Conservation (phyloP, 1,284 basidiomycete genomes). For the Trametes versicolor region DNA sequence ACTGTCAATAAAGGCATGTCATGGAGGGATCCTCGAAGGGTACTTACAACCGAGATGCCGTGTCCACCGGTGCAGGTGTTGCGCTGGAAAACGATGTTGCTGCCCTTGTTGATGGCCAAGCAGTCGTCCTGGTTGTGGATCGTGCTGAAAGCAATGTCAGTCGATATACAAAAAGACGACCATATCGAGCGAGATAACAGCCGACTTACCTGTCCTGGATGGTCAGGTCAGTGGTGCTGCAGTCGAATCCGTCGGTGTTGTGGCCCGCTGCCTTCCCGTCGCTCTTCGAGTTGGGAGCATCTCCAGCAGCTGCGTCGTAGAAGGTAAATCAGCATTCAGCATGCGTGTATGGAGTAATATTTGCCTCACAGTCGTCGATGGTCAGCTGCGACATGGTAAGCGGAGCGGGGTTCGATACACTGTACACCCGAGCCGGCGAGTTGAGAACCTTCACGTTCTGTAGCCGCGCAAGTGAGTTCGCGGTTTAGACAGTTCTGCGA, state of each 20-base stretch:
- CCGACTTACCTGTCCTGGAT: conserved; percentile 49
- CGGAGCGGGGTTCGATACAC: conserved; percentile 45
- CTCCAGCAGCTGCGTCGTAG: conserved; percentile 44
- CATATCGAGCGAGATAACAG: neutral
- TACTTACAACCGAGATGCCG: conserved; percentile 60
- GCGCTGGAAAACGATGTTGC: conserved; percentile 61
- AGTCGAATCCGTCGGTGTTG: conserved; percentile 67
- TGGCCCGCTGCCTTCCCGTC: conserved; percentile 48
- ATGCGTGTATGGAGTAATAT: neutral
- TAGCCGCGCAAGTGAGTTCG: conserved; percentile 1
- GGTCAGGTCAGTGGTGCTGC: conserved; percentile 52
- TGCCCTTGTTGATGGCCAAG: conserved; percentile 66
- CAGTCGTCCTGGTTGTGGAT: conserved; percentile 65
- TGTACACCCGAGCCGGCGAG: conserved; percentile 49
- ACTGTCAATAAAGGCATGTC: neutral
- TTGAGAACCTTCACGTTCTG: conserved; percentile 51
- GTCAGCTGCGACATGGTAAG: conserved; percentile 46
- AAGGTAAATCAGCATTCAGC: neutral
- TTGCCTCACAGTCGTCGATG: conserved; percentile 49
- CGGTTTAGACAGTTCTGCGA: neutral
- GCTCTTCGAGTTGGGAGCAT: conserved; percentile 55
- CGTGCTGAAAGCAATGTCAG: conserved; percentile 17
- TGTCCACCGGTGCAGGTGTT: conserved; percentile 67
- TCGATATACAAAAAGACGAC: conserved; percentile 2
- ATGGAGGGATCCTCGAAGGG: neutral